Conservation (phyloP, 2,329 filamentous ascomycete species). For the Fusarium guadeloupense region DNA sequence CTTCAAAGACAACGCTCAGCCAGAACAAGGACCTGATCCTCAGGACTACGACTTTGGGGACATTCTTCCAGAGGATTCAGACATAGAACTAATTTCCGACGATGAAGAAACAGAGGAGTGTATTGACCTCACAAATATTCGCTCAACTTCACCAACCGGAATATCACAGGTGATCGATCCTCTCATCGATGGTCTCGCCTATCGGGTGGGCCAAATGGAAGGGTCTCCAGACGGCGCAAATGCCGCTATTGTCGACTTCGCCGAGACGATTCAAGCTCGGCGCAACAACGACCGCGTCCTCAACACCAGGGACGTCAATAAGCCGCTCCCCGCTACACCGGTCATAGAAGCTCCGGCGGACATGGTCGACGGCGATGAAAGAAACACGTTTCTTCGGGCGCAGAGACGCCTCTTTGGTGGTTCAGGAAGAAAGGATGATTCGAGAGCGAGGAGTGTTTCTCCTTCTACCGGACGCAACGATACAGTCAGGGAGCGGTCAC, state of each 20-base stretch:
- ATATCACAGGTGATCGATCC: constrained; percentile 16
- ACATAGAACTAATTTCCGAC: constrained; percentile 26
- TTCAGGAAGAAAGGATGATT: background rate
- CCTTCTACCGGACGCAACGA: background rate
- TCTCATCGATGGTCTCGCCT: constrained; percentile 44
- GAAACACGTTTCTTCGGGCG: constrained; percentile 8
- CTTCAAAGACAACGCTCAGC: background rate
- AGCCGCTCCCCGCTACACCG: constrained; percentile 47
- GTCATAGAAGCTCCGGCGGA: constrained; percentile 39
- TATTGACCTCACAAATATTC: constrained; percentile 35
- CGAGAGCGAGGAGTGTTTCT: constrained; percentile 21
- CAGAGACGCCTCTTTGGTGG: constrained; percentile 4
- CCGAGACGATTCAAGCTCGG: constrained; percentile 17
- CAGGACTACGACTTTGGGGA: constrained; percentile 42
- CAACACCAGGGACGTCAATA: constrained; percentile 30
- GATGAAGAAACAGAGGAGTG: background rate
- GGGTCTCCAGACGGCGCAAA: constrained; percentile 39
- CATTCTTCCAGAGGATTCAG: constrained; percentile 13
- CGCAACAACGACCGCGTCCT: background rate
- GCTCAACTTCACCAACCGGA: constrained; percentile 16
- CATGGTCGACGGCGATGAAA: constrained; percentile 7
- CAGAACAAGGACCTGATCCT: constrained; percentile 9
- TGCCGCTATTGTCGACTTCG: constrained; percentile 44
- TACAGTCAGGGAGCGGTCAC: background rate
- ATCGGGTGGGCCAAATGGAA: constrained; percentile 47